phyloP scores from a whole-genome alignment of 345 rosid species.

The Melastoma malabathricum region DNA sequence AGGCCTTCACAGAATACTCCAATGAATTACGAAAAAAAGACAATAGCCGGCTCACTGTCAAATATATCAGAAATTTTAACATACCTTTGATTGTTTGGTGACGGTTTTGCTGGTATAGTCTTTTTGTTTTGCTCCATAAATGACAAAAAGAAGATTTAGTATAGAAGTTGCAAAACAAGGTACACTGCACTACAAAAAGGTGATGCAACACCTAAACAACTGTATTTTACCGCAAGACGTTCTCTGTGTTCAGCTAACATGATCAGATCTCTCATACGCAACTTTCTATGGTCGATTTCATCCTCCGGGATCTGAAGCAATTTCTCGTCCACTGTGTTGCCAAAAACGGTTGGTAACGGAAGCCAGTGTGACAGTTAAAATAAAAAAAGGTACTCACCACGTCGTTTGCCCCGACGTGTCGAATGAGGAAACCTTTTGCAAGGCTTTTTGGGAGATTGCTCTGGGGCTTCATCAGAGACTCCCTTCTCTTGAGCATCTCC shows the following conservation, averaged over 20 bases:
- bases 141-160: conserved; percentile 1
- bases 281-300: conserved; percentile 33
- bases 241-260: conserved; percentile 54
- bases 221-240: conserved; percentile 25
- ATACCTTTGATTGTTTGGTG: conserved; percentile 39
- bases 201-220: conserved; percentile 1
- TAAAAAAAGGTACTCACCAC: conserved; percentile 16
- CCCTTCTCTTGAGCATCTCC: conserved; percentile 22
- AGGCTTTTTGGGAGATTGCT: conserved; percentile 22
- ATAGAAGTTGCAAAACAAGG: not conserved
- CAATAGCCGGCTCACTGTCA: not conserved
- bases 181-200: not conserved
- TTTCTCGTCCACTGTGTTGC: conserved; percentile 34
- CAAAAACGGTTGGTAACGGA: not conserved
- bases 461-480: conserved; percentile 21
- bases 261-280: conserved; percentile 62
- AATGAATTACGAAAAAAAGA: too few relatives aligned
- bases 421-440: conserved; percentile 64
- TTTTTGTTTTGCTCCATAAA: conserved; percentile 40
- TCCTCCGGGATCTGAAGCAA: conserved; percentile 69
- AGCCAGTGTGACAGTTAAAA: not conserved
- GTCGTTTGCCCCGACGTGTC: conserved; percentile 45
- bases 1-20: too few relatives aligned
- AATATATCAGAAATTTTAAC: not conserved
- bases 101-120: conserved; percentile 24